A percentile compares a stretch with the other conserved stretches of the same genome.
These are phyloP conservation scores for Echites panduratus DNA, from an alignment of 257 asterid species.

Conservation along the genomic window DNA sequence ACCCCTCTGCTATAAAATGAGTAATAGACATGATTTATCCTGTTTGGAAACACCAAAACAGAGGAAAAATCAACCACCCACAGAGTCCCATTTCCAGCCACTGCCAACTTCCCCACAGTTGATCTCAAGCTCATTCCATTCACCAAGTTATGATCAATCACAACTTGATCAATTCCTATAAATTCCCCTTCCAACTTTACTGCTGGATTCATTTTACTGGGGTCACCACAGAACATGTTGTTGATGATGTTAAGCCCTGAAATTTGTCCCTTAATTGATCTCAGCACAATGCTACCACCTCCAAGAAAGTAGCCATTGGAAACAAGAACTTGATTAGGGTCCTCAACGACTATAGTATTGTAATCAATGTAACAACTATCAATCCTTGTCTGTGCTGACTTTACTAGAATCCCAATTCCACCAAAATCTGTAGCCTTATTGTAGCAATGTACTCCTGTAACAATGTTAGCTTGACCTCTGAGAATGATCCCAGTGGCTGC, in stretches of 20 bases:
- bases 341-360: conserved; percentile 49
- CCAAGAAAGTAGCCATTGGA: conserved; percentile 50
- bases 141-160: conserved; percentile 40
- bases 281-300: conserved; percentile 49
- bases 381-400: conserved; percentile 50
- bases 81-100: conserved; percentile 46
- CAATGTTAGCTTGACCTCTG: conserved; percentile 44
- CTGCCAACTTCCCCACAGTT: conserved; percentile 36
- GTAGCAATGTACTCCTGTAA: conserved; percentile 52
- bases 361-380: conserved; percentile 39
- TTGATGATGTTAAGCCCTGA: conserved; percentile 41
- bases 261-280: conserved; percentile 35
- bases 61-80: conserved; percentile 51
- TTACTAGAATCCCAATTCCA: conserved; percentile 47
- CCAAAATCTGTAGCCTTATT: conserved; percentile 54
- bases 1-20: conserved; percentile 33
- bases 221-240: conserved; percentile 41
- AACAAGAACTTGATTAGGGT: conserved; percentile 40
- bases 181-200: conserved; percentile 41
- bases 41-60: conserved; percentile 44
- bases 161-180: conserved; percentile 40
- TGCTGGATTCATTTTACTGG: conserved; percentile 26
- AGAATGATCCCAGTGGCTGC: conserved; percentile 43
- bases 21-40: conserved; percentile 39
- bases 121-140: conserved; percentile 54